Conservation (phyloP, 345 rosid species). For the Salix udensis region DNA sequence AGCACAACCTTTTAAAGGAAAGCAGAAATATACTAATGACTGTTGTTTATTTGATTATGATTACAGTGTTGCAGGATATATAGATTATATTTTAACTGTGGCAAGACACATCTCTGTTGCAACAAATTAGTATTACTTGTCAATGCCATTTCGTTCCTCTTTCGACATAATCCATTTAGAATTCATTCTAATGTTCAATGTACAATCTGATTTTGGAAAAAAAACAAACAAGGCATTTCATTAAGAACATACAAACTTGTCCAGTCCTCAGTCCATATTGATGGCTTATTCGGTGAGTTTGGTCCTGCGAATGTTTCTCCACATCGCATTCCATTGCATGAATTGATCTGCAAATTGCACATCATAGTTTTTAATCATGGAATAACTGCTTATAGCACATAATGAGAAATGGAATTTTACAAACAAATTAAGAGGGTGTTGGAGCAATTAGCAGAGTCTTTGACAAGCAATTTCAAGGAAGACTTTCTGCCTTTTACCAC, state of each 20-base stretch:
- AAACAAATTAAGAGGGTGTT: background rate
- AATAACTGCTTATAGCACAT: background rate
- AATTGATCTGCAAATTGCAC: slow-evolving; percentile 47
- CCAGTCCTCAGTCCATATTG: slow-evolving; percentile 91
- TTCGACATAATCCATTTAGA: background rate
- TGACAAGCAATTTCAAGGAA: background rate
- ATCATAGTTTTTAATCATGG: background rate
- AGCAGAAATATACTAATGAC: no score
- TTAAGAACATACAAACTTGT: slow-evolving; percentile 57
- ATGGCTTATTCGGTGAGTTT: slow-evolving; percentile 75
- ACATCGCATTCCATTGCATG: slow-evolving; percentile 77
- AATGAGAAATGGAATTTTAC: background rate
- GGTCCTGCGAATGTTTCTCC: slow-evolving; percentile 80
- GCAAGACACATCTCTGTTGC: background rate
- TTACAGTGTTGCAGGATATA: no score
- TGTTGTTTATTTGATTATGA: no score
- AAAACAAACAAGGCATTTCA: background rate
- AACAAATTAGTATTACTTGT: background rate
- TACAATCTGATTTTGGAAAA: background rate
- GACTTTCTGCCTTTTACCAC: no score
- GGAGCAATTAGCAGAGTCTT: background rate
- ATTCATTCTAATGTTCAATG: background rate
- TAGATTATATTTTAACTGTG: no score
- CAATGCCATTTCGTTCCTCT: no score
- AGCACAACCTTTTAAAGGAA: background rate